Evolutionary conservation across 768 basidiomycete species (phyloP).

Genomic region (Lyophyllum atratum): DNA sequence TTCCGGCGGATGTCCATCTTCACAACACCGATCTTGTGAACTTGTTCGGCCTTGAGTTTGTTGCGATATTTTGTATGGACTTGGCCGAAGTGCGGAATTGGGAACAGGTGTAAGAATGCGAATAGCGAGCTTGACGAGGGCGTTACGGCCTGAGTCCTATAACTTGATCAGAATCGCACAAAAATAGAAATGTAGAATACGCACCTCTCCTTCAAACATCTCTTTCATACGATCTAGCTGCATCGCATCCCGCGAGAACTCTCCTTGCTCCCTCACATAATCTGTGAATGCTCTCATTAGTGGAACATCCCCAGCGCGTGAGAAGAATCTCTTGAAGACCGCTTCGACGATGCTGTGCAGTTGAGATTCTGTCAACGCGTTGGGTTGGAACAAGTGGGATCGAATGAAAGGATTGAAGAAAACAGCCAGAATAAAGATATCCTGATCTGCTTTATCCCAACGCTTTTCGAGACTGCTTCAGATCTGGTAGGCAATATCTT

Average conservation of each 20-base stretch:
- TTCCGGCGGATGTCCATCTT: neutral
- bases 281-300: neutral
- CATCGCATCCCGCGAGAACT: neutral
- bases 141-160: neutral
- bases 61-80: neutral
- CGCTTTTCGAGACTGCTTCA: conserved; percentile 30
- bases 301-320: neutral
- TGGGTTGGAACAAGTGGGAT: neutral
- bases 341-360: neutral
- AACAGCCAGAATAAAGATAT: conserved; percentile 26
- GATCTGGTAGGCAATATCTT: conserved; percentile 15
- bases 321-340: conserved; percentile 1
- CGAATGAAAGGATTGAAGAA: conserved; percentile 3
- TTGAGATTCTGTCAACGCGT: neutral
- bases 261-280: neutral
- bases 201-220: neutral
- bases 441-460: conserved; percentile 36
- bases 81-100: neutral
- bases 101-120: neutral
- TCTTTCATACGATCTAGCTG: neutral
- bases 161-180: neutral
- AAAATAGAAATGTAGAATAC: neutral
- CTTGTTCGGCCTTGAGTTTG: neutral
- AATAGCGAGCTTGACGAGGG: neutral
- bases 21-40: neutral